Conservation (phyloP, 148 eudicot species). For the Dysphania ambrosioides region DNA sequence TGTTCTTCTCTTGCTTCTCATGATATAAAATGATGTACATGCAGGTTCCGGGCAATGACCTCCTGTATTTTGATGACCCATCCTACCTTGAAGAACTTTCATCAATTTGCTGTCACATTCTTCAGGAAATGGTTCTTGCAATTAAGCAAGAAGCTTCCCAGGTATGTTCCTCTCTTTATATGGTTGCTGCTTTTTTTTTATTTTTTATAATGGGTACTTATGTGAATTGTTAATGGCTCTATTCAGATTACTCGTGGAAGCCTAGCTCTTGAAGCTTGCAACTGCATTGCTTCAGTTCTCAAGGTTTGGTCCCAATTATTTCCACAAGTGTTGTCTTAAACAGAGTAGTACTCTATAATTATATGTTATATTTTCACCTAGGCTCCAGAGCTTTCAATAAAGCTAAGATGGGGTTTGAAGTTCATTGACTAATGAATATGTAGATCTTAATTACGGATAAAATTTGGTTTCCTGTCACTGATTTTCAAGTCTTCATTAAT, state of each 20-base stretch:
- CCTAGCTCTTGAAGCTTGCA: slow-evolving; percentile 76
- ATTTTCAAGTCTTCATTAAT: background rate
- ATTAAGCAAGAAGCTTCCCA: slow-evolving; percentile 53
- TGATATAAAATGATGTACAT: background rate
- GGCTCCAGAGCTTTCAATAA: background rate
- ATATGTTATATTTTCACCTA: background rate
- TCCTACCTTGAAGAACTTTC: slow-evolving; percentile 44
- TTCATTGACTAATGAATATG: background rate
- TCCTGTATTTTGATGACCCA: slow-evolving; percentile 43
- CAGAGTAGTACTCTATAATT: no score
- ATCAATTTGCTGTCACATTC: slow-evolving; percentile 42
- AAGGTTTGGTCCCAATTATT: slow-evolving; percentile 28
- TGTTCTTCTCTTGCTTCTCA: background rate
- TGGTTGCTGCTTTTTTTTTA: slow-evolving; percentile 7
- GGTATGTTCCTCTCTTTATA: slow-evolving; percentile 32
- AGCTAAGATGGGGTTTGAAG: background rate
- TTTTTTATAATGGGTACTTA: slow-evolving; percentile 15
- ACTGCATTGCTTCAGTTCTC: slow-evolving; percentile 51
- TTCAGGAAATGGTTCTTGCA: slow-evolving; percentile 34
- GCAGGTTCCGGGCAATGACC: slow-evolving; percentile 50
- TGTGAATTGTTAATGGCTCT: slow-evolving; percentile 16
- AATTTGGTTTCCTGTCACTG: background rate
- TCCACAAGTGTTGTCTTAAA: slow-evolving; percentile 6
- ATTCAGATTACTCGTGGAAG: slow-evolving; percentile 59
- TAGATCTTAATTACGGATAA: background rate